Base-by-base conservation (phyloP, 345 rosid species). In the Arabidopsis suecica region DNA sequence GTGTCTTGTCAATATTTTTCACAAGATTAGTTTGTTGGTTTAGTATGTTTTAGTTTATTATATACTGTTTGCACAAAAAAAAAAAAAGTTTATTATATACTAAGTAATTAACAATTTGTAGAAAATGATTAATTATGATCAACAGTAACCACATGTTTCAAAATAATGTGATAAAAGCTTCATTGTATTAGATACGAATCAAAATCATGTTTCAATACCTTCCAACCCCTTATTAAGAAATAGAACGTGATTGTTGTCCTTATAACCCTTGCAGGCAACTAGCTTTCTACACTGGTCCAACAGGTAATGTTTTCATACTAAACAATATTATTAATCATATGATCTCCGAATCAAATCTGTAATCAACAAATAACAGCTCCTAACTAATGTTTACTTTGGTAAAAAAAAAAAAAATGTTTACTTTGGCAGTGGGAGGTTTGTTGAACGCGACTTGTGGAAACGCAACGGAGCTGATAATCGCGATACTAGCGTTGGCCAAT, bases 381-480 rank as follows among this genome's bases (percentile, higher is more conserved):
- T 47, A 34, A 20, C 41, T 61, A 33, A 11, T 22, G 18, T 32
- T 22, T 59, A 16, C 38, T 65, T 45, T 62, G 58, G 55, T n/a
- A n/a, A n/a, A n/a, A n/a, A n/a, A n/a, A n/a, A n/a, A n/a, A n/a
- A n/a, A n/a, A 33, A 11, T 22, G 18, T 32, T 22, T 59, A 16
- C 38, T 65, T 45, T 62, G 58, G 55, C 84, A 91, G 97, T 94
- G 65, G 97, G 98, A 14, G 97, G 98, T 18, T 83, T 94, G 47
- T 73, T 94, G 68, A 94, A 94, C 63, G 98, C 98, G 40, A 91
- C 97, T 22, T 90, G 98, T 75, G 98, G 98, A 34, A 94, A 94
- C 80, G 97, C 95, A 0, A 90, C 97, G 0, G 98, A 94, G 78
- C 83, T 94, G 25, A 94, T 94, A 60, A 91, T 94, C 45, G 96